Conservation (phyloP, 306 rosid genomes). For the Datisca glomerata region DNA sequence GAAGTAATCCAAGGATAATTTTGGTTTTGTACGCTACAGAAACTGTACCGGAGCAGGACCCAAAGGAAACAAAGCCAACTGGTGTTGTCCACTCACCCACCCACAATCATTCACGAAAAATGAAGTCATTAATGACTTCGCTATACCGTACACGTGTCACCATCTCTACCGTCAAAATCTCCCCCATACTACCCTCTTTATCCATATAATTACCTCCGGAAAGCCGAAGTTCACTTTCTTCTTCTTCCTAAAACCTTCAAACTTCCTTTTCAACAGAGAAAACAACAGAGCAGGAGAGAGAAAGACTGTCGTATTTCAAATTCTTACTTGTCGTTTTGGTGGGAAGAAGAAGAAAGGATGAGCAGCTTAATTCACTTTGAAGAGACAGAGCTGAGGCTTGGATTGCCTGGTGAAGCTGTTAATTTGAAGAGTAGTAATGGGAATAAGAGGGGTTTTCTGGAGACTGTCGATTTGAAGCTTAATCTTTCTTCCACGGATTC, state of each 20-base stretch:
- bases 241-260: too few relatives aligned
- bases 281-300: not conserved
- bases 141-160: not conserved
- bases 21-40: not conserved
- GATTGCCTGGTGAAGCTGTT: constrained; percentile 47
- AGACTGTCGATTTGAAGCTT: constrained; percentile 82
- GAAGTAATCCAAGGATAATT: not conserved
- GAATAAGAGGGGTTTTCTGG: constrained; percentile 58
- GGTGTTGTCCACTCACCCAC: not conserved
- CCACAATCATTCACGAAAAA: constrained; percentile 6
- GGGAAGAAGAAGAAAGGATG: not conserved
- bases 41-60: not conserved
- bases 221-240: too few relatives aligned
- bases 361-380: constrained; percentile 7
- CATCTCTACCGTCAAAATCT: not conserved
- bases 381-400: constrained; percentile 18
- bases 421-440: constrained; percentile 23
- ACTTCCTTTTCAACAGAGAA: too few relatives aligned
- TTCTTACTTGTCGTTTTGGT: not conserved
- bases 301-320: too few relatives aligned
- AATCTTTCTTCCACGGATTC: constrained; percentile 40
- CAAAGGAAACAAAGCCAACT: not conserved
- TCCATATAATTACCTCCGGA: too few relatives aligned
- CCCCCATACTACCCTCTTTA: not conserved
- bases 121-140: constrained; percentile 9